These are phyloP conservation scores for Hypomyces perniciosus DNA, from an alignment of 2,329 filamentous ascomycete genomes.

Conservation along the genomic window DNA sequence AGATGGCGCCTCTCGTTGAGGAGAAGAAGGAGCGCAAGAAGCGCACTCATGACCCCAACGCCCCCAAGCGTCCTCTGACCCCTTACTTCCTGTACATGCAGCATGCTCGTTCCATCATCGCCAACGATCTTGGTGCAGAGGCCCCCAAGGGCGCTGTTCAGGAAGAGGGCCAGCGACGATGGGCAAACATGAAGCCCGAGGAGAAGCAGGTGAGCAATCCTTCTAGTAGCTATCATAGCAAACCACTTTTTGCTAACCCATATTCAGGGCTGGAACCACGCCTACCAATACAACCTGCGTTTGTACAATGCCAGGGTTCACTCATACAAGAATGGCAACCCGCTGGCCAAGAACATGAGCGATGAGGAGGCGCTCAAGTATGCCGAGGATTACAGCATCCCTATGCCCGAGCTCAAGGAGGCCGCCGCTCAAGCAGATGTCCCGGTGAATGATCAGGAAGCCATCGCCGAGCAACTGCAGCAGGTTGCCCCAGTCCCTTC, in stretches of 20 bases:
- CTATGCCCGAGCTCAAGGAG: slow-evolving; percentile 45
- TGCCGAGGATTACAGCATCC: slow-evolving; percentile 52
- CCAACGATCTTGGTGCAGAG: slow-evolving; percentile 66
- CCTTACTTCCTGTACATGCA: slow-evolving; percentile 96
- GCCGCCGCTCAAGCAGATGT: slow-evolving; percentile 27
- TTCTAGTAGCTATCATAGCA: background rate
- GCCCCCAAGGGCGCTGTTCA: slow-evolving; percentile 82
- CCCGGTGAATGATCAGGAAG: slow-evolving; percentile 44
- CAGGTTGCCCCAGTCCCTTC: slow-evolving; percentile 32
- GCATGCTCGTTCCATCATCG: slow-evolving; percentile 76
- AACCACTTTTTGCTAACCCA: slow-evolving; percentile 15
- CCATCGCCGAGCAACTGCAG: slow-evolving; percentile 54
- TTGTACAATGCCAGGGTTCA: slow-evolving; percentile 61
- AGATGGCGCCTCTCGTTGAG: slow-evolving; percentile 44
- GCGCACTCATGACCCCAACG: slow-evolving; percentile 81
- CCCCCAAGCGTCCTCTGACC: slow-evolving; percentile 87
- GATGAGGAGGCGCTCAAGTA: slow-evolving; percentile 56
- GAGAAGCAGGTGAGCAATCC: slow-evolving; percentile 54
- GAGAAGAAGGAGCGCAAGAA: slow-evolving; percentile 89
- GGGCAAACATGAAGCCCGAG: slow-evolving; percentile 67
- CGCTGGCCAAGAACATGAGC: slow-evolving; percentile 52
- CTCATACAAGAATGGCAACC: slow-evolving; percentile 58
- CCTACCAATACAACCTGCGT: slow-evolving; percentile 61
- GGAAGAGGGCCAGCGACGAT: slow-evolving; percentile 79
- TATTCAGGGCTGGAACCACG: slow-evolving; percentile 52